Conservation (phyloP, 805 yeast species). For the Pichia paraexigua region DNA sequence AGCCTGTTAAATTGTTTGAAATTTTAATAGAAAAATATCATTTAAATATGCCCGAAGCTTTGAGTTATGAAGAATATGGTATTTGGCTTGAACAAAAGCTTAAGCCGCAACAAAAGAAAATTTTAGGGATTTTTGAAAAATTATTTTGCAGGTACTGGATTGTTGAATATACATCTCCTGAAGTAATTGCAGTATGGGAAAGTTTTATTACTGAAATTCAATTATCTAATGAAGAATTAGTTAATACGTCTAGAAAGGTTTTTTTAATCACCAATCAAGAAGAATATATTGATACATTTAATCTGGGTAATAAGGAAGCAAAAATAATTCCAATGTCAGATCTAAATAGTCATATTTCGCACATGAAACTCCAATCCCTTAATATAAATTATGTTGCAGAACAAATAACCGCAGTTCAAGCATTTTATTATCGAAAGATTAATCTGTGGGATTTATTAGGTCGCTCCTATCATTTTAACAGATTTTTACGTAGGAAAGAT, state of each 20-base stretch:
- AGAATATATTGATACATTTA: conserved; percentile 19
- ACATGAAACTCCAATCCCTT: conserved; percentile 50
- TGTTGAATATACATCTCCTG: conserved; percentile 45
- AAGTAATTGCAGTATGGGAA: conserved; percentile 27
- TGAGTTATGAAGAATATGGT: conserved; percentile 73
- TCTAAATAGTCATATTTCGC: conserved; percentile 26
- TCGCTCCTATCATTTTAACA: conserved; percentile 64
- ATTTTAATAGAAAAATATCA: conserved; percentile 58
- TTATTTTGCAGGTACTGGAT: conserved; percentile 69
- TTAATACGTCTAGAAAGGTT: conserved; percentile 19
- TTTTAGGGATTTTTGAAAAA: conserved; percentile 56
- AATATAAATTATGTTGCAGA: conserved; percentile 73
- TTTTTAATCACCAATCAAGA: conserved; percentile 19
- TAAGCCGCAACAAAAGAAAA: conserved; percentile 56
- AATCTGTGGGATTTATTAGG: conserved; percentile 66
- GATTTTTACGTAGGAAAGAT: conserved; percentile 13
- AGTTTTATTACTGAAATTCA: conserved; percentile 15
- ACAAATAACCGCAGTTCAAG: conserved; percentile 77
- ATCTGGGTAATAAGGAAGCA: conserved; percentile 14
- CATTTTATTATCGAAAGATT: conserved; percentile 57
- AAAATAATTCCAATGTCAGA: conserved; percentile 11
- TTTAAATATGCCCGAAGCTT: conserved; percentile 76
- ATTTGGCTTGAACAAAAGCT: conserved; percentile 69
- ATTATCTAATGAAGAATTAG: conserved; percentile 7
- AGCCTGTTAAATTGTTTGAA: conserved; percentile 53